Conservation (phyloP, 768 basidiomycete species). For the Gloeophyllum trabeum region DNA sequence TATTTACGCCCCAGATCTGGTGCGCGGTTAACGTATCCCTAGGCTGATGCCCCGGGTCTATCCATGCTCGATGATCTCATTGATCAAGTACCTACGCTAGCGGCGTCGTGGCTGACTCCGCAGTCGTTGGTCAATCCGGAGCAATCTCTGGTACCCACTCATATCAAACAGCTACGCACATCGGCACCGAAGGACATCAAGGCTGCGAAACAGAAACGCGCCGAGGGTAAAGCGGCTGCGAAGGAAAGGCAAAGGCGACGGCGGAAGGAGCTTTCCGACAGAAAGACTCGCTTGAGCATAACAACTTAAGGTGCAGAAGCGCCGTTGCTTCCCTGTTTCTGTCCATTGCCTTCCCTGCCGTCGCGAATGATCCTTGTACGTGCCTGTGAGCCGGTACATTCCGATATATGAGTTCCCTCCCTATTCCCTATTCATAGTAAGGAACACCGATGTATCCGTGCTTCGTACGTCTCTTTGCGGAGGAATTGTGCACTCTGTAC, state of each 20-base stretch:
- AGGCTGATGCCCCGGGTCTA: constrained; percentile 32
- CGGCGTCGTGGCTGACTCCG: constrained; percentile 56
- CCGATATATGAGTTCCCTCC: too few relatives aligned
- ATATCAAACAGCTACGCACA: constrained; percentile 74
- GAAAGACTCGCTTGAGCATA: too few relatives aligned
- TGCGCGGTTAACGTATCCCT: constrained; percentile 4
- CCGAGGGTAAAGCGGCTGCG: constrained; percentile 35
- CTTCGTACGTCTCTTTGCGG: too few relatives aligned
- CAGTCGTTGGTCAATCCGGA: constrained; percentile 9
- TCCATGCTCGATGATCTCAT: constrained; percentile 26
- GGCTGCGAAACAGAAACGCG: constrained; percentile 47
- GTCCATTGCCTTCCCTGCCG: too few relatives aligned
- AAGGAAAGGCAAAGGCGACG: constrained; percentile 21
- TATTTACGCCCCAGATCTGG: constrained; percentile 3
- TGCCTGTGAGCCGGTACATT: too few relatives aligned
- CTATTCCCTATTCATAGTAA: too few relatives aligned
- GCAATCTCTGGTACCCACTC: constrained; percentile 47
- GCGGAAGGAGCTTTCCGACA: background rate
- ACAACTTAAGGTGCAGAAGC: too few relatives aligned
- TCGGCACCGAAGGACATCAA: constrained; percentile 74
- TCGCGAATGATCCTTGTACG: too few relatives aligned
- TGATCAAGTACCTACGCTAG: constrained; percentile 37
- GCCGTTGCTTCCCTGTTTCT: too few relatives aligned
- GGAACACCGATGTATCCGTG: too few relatives aligned
- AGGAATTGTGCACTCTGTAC: too few relatives aligned